phyloP scores from a whole-genome alignment of 78 protist genomes.

The Dictyostelium firmibasis region DNA sequence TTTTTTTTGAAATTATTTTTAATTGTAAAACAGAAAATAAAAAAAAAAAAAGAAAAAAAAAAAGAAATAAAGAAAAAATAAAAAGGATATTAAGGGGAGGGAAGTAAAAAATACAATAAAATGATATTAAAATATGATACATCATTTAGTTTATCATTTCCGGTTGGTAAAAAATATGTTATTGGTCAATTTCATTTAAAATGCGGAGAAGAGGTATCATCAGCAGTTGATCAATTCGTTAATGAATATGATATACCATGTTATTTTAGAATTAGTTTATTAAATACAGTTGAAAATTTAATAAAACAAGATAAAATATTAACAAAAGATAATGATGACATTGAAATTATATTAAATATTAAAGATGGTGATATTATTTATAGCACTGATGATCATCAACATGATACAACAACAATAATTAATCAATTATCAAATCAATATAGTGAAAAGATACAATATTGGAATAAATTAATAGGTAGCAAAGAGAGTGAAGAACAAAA shows the following conservation, averaged over 20 bases:
- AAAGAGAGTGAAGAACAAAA: constrained; percentile 28
- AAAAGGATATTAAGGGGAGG: too few species aligned
- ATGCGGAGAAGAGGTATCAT: constrained; percentile 42
- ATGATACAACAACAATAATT: not conserved
- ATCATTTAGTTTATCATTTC: constrained; percentile 48
- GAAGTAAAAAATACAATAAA: not conserved
- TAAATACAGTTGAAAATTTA: constrained; percentile 17
- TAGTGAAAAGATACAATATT: constrained; percentile 40
- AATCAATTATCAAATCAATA: constrained; percentile 21
- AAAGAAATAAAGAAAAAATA: too few species aligned
- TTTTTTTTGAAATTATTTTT: too few species aligned
- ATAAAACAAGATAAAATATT: not conserved
- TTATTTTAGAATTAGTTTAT: constrained; percentile 12
- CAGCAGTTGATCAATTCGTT: constrained; percentile 55
- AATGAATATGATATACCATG: constrained; percentile 57
- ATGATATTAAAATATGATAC: constrained; percentile 41
- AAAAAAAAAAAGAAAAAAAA: too few species aligned
- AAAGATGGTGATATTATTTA: not conserved
- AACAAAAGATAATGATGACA: constrained; percentile 14
- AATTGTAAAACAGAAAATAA: too few species aligned
- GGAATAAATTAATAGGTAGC: constrained; percentile 37
- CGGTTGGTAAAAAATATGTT: constrained; percentile 68
- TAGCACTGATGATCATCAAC: not conserved
- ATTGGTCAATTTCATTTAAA: constrained; percentile 17
- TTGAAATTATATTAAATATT: not conserved